Base-by-base conservation (phyloP, 78 protist species). In the Tieghemostelium lacteum region DNA sequence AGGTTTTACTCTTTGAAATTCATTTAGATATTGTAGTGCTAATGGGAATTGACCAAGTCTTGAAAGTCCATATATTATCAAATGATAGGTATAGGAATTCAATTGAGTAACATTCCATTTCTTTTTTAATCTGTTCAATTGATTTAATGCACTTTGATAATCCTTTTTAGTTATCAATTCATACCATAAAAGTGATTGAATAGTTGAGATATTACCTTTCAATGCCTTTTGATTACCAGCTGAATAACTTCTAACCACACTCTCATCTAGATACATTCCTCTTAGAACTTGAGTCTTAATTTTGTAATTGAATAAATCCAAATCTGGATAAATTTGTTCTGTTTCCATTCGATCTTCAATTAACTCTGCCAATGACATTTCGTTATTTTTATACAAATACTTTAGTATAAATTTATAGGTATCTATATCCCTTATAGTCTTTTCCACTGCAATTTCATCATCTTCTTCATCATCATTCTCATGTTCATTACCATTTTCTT, bases 221-320 rank as follows among this genome's bases (percentile, higher is more conserved):
- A 45, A 71, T 33, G 45, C 29, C 52, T 45, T 45, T 14, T 45
- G 2, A 28, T 31, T 37, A 12, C 4, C 26, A 6, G 6, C 49
- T 31, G 2, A 22, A 45, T 42, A 67, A 33, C 14, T 39, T 37
- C 17, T 14, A 8, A 3, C 7, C 2, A 28, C 14, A 49, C 12
- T 69, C 49, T 57, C 63, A n/a, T 7, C 26, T 22, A 69, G 22
- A 14, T n/a, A 12, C 16, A 8, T 71, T 66, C 88, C 88, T 24
- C 26, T 19, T 8, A 19, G 17, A 22, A 70, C 88, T 22, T 40
- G 26, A 2, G 39, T 20, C 45, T 80, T 80, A 5, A 80, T 12
- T 40, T 80, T 80, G 20, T 20, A 3, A 39, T 80, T 80, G 73
- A 80, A 80, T 31, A 67, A 19, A 31, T 80, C 88, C 7, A 80